A percentile compares a stretch with the other conserved stretches of the same genome.
These are phyloP conservation scores for Phellinidium pouzarii DNA, from an alignment of 1,284 basidiomycete species.

Conservation along the genomic window DNA sequence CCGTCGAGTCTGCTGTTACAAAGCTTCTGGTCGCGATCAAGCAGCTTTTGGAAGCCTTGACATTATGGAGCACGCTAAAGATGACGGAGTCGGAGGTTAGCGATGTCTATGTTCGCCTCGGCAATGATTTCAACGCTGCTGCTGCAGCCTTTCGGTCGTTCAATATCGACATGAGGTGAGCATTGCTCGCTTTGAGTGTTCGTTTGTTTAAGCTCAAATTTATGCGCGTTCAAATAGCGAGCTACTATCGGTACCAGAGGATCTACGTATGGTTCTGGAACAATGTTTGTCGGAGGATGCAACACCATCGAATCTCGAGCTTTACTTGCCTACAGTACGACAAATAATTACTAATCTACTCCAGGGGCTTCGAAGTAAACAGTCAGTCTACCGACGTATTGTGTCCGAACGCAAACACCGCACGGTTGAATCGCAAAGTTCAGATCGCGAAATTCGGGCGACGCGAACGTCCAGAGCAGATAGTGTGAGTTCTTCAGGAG, in stretches of 20 bases:
- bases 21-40: constrained; percentile 93
- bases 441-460: constrained; percentile 39
- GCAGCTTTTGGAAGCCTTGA: constrained; percentile 86
- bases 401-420: constrained; percentile 52
- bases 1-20: constrained; percentile 89
- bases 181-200: constrained; percentile 22
- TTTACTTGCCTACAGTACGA: constrained; percentile 88
- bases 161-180: constrained; percentile 89
- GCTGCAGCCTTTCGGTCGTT: constrained; percentile 83
- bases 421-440: constrained; percentile 33
- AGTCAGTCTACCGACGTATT: constrained; percentile 70
- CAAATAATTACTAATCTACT: constrained; percentile 90
- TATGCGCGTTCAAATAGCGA: constrained; percentile 50
- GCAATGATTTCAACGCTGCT: constrained; percentile 95
- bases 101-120: constrained; percentile 93
- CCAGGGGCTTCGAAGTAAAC: constrained; percentile 88
- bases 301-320: constrained; percentile 76
- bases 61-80: constrained; percentile 77
- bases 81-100: constrained; percentile 83
- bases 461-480: constrained; percentile 42
- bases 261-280: constrained; percentile 85
- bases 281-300: constrained; percentile 89
- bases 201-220: neutral
- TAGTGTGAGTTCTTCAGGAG: constrained; percentile 18
- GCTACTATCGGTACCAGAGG: constrained; percentile 82